Percentiles rank a stretch among this genome's conserved stretches.
These are phyloP conservation scores for Lipomyces mesembrius DNA, from an alignment of 805 yeast genomes.

Conservation along the genomic window DNA sequence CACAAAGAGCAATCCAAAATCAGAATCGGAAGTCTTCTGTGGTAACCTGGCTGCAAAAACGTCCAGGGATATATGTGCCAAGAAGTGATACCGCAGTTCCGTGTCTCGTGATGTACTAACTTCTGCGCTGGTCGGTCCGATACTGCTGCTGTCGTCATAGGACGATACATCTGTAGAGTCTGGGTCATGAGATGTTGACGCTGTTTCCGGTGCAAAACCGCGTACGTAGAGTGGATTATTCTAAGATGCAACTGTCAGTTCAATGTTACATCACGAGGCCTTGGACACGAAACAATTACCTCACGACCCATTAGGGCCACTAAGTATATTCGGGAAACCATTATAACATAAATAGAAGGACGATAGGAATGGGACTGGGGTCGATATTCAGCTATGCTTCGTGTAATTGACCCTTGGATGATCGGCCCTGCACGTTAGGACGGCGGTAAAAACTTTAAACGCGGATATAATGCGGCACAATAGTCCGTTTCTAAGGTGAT, in stretches of 20 bases:
- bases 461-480: too few relatives aligned
- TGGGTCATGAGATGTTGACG: slow-evolving; percentile 2
- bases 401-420: not conserved
- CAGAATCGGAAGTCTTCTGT: slow-evolving; percentile 50
- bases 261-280: not conserved
- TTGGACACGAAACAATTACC: slow-evolving; percentile 13
- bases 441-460: too few relatives aligned
- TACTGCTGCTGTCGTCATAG: not conserved
- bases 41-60: slow-evolving; percentile 60
- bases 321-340: slow-evolving; percentile 31
- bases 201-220: slow-evolving; percentile 13
- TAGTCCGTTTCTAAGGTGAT: too few relatives aligned
- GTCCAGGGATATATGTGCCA: slow-evolving; percentile 78
- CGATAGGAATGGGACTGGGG: not conserved
- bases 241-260: slow-evolving; percentile 6
- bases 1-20: slow-evolving; percentile 57
- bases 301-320: slow-evolving; percentile 37
- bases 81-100: slow-evolving; percentile 59
- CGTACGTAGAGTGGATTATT: slow-evolving; percentile 34
- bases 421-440: too few relatives aligned
- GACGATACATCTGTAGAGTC: not conserved
- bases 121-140: not conserved
- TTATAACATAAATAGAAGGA: not conserved
- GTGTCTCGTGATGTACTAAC: slow-evolving; percentile 6
- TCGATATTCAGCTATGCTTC: not conserved